Evolutionary conservation across 2,329 filamentous ascomycete genomes (phyloP), one percentile per base, ranked within the genome.

Genomic region (Cordyceps pruinosa): DNA sequence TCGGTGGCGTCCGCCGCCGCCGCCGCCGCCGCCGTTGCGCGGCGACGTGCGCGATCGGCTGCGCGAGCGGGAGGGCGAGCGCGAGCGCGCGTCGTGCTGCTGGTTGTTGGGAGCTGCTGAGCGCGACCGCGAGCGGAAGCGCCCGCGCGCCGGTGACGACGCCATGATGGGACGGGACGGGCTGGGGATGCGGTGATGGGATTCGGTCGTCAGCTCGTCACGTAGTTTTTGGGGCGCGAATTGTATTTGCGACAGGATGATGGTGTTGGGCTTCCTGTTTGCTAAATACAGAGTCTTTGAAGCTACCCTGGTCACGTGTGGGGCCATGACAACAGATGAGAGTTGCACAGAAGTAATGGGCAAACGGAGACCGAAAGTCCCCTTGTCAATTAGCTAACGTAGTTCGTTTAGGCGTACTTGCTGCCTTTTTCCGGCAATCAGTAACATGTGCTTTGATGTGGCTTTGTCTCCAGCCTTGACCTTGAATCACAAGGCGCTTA

Each of bases 341-440:
- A 17, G 19, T 9, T 8, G 4, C 28, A 19, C 17, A 7, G 21
- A 39, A 46, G 30, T 30, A 25, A 47, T 28, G 32, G 7, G 32
- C 52, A 47, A 55, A 55, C 52, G 55, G 71, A 73, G 1, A 64
- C 63, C 61, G 73, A 70, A 47, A 73, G 58, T 32, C 73, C n/a
- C n/a, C n/a, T n/a, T 46, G 8, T 69, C 59, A 25, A 45, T n/a
- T 23, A 4, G 30, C 17, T 46, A 23, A 47, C 23, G 15, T 19
- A 10, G 3, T n/a, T 49, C n/a, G 4, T 17, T 7, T 7, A 37
- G 32, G n/a, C 15, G 35, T n/a, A 15, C n/a, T n/a, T 37, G 32
- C 32, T 34, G 12, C 5, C 4, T 15, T 15, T 15, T 12, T 34
- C 3, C 5, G 5, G 32, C 32, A 9, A 34, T 34, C 5, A 13